Percentiles rank a stretch among this genome's conserved stretches.
These are phyloP conservation scores for Dictyostelium discoideum DNA, from an alignment of 78 protist species.

Conservation along the genomic window dicty_2.7 NC_007090.3:2980501-2981000, in stretches of 20 bases:
- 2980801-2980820: neutral
- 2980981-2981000: too few species aligned
- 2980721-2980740: constrained; percentile 3
- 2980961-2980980: neutral
- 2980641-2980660: neutral
- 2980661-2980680: neutral
- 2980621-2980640: neutral
- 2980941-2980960: neutral
- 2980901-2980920: too few species aligned
- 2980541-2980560: neutral
- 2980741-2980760: neutral
- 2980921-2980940: neutral
- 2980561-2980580: neutral
- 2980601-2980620: neutral
- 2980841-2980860: neutral
- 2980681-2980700: neutral
- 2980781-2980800: neutral
- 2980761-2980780: neutral
- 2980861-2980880: neutral
- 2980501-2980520: neutral
- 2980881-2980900: neutral
- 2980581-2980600: neutral
- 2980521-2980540: neutral
- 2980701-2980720: neutral
- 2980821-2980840: neutral